Conservation (phyloP, 768 basidiomycete species). For the Dacryopinax spathularia region DNA sequence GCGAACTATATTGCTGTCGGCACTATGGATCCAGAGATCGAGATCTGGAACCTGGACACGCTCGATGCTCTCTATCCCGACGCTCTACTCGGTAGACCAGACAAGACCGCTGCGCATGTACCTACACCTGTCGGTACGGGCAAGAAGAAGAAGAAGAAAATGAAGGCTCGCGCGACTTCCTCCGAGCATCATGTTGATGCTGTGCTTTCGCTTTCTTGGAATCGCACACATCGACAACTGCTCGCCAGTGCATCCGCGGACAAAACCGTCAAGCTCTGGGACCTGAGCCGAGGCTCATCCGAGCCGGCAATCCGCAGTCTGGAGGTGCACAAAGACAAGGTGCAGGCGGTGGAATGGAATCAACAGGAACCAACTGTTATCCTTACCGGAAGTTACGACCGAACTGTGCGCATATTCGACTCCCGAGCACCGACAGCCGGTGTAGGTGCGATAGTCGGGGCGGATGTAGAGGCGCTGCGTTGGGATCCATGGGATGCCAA, state of each 20-base stretch:
- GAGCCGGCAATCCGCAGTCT: conserved; percentile 72
- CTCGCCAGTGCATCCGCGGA: conserved; percentile 89
- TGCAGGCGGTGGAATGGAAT: conserved; percentile 96
- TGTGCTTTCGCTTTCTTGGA: conserved; percentile 89
- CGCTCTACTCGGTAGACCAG: conserved; percentile 78
- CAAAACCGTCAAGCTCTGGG: conserved; percentile 94
- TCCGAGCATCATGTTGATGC: conserved; percentile 81
- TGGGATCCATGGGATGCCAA: conserved; percentile 95
- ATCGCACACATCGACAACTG: conserved; percentile 72
- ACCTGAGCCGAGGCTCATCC: conserved; percentile 52
- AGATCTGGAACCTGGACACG: conserved; percentile 93
- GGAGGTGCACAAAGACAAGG: conserved; percentile 77
- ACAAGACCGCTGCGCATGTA: conserved; percentile 64
- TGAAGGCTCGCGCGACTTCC: conserved; percentile 46
- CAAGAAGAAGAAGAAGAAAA: conserved; percentile 90
- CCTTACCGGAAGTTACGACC: conserved; percentile 86
- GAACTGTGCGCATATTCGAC: conserved; percentile 90
- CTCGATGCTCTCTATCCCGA: conserved; percentile 91
- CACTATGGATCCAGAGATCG: conserved; percentile 92
- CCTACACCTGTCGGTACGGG: conserved; percentile 75
- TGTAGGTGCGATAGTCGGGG: conserved; percentile 71
- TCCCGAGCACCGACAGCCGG: conserved; percentile 66
- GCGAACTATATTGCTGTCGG: conserved; percentile 95
- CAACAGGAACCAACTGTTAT: conserved; percentile 73
- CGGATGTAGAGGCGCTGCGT: conserved; percentile 82